phyloP scores from a whole-genome alignment of 225 moss, liverwort and hornwort species.

The Marchantia paleacea region DNA sequence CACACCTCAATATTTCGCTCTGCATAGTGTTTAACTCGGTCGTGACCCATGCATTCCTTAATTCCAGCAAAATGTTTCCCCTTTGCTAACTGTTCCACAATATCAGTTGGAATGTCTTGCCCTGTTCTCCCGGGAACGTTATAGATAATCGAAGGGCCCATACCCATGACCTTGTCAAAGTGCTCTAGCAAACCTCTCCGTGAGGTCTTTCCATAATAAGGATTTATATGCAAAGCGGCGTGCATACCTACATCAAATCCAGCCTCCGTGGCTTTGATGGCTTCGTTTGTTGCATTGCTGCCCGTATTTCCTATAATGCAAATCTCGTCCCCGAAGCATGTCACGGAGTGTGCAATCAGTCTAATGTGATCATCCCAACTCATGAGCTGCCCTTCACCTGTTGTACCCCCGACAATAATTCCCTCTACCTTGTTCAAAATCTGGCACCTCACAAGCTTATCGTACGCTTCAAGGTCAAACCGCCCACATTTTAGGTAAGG shows the following conservation, averaged over 20 bases:
- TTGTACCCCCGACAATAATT: slow-evolving; percentile 84
- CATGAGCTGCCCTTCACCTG: slow-evolving; percentile 99
- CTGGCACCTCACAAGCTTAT: slow-evolving; percentile 63
- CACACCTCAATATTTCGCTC: slow-evolving; percentile 62
- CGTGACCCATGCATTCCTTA: slow-evolving; percentile 84
- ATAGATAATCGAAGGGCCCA: slow-evolving; percentile 85
- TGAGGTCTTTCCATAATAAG: slow-evolving; percentile 93
- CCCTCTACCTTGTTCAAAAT: slow-evolving; percentile 66
- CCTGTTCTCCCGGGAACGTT: slow-evolving; percentile 88
- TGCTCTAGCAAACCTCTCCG: slow-evolving; percentile 62
- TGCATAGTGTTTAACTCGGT: slow-evolving; percentile 54
- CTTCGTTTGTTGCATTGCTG: slow-evolving; percentile 88
- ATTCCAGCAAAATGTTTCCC: slow-evolving; percentile 70
- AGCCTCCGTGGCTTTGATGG: slow-evolving; percentile 81
- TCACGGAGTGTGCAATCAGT: slow-evolving; percentile 74
- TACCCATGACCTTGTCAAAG: slow-evolving; percentile 60
- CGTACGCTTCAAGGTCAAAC: slow-evolving; percentile 68
- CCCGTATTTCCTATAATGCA: slow-evolving; percentile 85
- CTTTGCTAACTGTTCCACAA: slow-evolving; percentile 57
- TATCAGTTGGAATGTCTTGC: slow-evolving; percentile 63
- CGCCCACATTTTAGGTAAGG: slow-evolving; percentile 75
- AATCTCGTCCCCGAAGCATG: slow-evolving; percentile 60
- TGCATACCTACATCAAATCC: slow-evolving; percentile 92
- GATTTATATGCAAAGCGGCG: slow-evolving; percentile 87
- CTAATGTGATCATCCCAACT: slow-evolving; percentile 88